Evolutionary conservation across 2,329 filamentous ascomycete species (phyloP).

Genomic region (Orbilia blumenaviensis): DNA sequence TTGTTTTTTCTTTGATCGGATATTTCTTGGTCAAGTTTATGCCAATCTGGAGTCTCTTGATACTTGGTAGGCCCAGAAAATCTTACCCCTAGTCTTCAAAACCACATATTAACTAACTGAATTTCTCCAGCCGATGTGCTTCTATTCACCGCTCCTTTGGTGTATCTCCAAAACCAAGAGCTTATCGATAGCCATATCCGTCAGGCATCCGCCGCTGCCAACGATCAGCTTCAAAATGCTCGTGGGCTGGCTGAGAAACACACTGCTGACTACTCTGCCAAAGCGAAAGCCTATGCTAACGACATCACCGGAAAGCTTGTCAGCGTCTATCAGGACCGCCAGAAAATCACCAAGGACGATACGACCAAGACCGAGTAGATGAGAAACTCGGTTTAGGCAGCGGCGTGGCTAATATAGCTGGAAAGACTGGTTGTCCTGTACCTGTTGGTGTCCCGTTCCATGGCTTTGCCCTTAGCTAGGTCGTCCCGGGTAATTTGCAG

Average conservation of each 20-base stretch:
- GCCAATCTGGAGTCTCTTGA: conserved; percentile 73
- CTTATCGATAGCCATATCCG: conserved; percentile 72
- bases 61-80: conserved; percentile 62
- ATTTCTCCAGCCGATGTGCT: conserved; percentile 64
- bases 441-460: neutral
- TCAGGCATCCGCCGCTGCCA: conserved; percentile 68
- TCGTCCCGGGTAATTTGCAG: neutral
- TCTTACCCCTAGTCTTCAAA: neutral
- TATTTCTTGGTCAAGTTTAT: conserved; percentile 76
- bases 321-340: conserved; percentile 61
- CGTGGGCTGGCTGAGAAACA: conserved; percentile 71
- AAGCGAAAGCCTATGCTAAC: conserved; percentile 74
- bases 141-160: conserved; percentile 70
- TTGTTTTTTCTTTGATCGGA: conserved; percentile 70
- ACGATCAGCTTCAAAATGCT: conserved; percentile 71
- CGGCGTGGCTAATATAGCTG: neutral
- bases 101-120: neutral
- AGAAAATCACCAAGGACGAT: conserved; percentile 66
- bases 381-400: neutral
- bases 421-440: neutral
- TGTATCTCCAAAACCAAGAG: conserved; percentile 75
- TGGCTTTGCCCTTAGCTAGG: no score
- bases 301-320: conserved; percentile 73
- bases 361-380: neutral
- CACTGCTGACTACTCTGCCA: conserved; percentile 70